Percentiles rank a stretch among this genome's conserved stretches.
These are phyloP conservation scores for Suhomyces ambrosiae DNA, from an alignment of 1,139 yeast species.

Conservation along the genomic window DNA sequence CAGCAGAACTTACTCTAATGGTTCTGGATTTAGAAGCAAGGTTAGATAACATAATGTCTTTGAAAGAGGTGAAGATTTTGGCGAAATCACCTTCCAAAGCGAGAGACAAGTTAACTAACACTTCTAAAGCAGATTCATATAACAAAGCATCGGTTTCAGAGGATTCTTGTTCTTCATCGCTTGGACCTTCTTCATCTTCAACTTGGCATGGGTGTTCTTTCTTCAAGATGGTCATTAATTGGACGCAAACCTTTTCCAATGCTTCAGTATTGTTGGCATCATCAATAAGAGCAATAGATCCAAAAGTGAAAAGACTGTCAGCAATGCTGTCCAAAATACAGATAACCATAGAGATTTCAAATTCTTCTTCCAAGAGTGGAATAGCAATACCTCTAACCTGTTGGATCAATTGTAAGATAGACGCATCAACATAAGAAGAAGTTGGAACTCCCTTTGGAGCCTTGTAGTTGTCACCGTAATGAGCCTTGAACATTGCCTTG, in stretches of 20 bases:
- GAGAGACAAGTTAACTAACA: constrained; percentile 71
- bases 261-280: constrained; percentile 55
- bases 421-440: constrained; percentile 57
- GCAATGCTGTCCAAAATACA: constrained; percentile 74
- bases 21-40: constrained; percentile 64
- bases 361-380: constrained; percentile 70
- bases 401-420: constrained; percentile 61
- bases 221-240: constrained; percentile 69
- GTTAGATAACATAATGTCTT: constrained; percentile 62
- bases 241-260: constrained; percentile 69
- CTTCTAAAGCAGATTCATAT: constrained; percentile 84
- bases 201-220: constrained; percentile 84
- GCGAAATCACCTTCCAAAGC: constrained; percentile 77
- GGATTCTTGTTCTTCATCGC: constrained; percentile 61
- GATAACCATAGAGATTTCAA: constrained; percentile 79
- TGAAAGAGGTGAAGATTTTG: constrained; percentile 72
- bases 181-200: constrained; percentile 52
- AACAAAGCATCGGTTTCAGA: constrained; percentile 88
- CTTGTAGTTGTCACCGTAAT: constrained; percentile 50
- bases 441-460: constrained; percentile 78
- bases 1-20: constrained; percentile 84
- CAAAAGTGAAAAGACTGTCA: constrained; percentile 70
- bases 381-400: constrained; percentile 69
- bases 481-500: constrained; percentile 66
- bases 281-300: constrained; percentile 71